Percentiles rank a stretch among this genome's conserved stretches.
These are phyloP conservation scores for Haplographium delicatum DNA, from an alignment of 495 filamentous ascomycete species.

Conservation along the genomic window DNA sequence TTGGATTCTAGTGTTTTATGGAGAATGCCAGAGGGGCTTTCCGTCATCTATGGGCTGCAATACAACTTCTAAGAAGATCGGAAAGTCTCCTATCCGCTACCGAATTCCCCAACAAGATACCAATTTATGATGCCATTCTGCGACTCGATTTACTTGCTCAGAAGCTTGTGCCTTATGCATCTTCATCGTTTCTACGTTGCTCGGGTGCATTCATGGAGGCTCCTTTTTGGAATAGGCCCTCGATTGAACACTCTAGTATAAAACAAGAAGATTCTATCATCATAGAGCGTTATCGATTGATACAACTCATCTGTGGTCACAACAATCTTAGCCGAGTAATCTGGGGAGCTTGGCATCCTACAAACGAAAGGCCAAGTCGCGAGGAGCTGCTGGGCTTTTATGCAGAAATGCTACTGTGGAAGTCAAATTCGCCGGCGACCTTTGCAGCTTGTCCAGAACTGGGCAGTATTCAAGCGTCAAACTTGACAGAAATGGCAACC, in stretches of 20 bases:
- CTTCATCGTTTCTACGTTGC: constrained; percentile 7
- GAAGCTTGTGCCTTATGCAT: constrained; percentile 15
- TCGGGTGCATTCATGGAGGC: constrained; percentile 13
- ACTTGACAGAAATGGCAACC: neutral
- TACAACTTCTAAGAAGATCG: constrained; percentile 9
- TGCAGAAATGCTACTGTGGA: constrained; percentile 16
- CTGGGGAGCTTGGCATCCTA: constrained; percentile 12
- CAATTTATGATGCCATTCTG: constrained; percentile 76
- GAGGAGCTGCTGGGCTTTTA: constrained; percentile 13
- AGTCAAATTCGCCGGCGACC: constrained; percentile 14
- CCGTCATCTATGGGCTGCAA: constrained; percentile 14
- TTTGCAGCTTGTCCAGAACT: neutral
- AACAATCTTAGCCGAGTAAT: constrained; percentile 14
- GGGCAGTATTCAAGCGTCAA: neutral
- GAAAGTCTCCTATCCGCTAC: neutral
- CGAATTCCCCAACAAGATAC: constrained; percentile 33
- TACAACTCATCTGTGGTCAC: constrained; percentile 10
- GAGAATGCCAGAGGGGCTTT: constrained; percentile 12
- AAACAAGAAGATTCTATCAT: constrained; percentile 1
- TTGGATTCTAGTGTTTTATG: constrained; percentile 8
- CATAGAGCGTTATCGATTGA: constrained; percentile 7
- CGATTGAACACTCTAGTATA: constrained; percentile 1
- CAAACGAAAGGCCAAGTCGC: constrained; percentile 9
- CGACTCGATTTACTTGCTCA: constrained; percentile 72
- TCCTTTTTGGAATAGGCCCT: constrained; percentile 15